Base-by-base conservation (phyloP, 2,329 filamentous ascomycete genomes). In the Colletotrichum eremochloae region DNA sequence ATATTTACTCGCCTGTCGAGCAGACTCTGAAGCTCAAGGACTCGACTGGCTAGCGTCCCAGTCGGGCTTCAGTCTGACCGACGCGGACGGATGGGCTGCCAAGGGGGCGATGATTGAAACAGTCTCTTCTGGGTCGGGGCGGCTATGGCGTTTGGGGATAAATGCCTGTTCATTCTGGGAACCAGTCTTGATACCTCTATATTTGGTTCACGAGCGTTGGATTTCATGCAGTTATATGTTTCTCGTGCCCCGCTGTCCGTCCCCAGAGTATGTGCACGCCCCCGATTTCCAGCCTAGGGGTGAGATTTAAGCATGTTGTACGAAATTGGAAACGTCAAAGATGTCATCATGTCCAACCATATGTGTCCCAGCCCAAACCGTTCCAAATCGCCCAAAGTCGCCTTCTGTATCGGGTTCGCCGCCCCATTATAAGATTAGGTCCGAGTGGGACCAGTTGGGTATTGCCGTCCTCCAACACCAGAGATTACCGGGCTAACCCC, bases 381-480 rank as follows among this genome's bases (percentile, higher is more conserved):
- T 31, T 5, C 9, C n/a, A 55, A 67, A 55, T 52, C 67, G 58
- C 63, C 63, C 48, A 57, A 63, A 52, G 52, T 31, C 31, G 29
- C 62, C 71, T 33, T 57, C 68, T 67, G n/a, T 42, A 46, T 15
- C 24, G 12, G 9, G 46, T 61, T 48, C 53, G n/a, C 31, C 53
- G n/a, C n/a, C 38, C n/a, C 56, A 8, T 44, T 31, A 44, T 52
- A 12, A n/a, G 4, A 56, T 72, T 46, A 75, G 44, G 60, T 68
- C 74, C 74, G 71, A 18, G 63, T 61, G 62, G 70, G 72, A 36
- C 70, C 65, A 8, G 68, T 67, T 44, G 74, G 74, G 60, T 75
- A 75, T 67, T 73, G 72, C 38, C 74, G 61, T 7, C 74, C 74
- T 11, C 68, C 64, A 55, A 75, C 74, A 24, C 74, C 74, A 57